Evolutionary conservation across 208 protist genomes (phyloP), one percentile per base, ranked within the genome.

Genomic region (Leishmania braziliensis): DNA sequence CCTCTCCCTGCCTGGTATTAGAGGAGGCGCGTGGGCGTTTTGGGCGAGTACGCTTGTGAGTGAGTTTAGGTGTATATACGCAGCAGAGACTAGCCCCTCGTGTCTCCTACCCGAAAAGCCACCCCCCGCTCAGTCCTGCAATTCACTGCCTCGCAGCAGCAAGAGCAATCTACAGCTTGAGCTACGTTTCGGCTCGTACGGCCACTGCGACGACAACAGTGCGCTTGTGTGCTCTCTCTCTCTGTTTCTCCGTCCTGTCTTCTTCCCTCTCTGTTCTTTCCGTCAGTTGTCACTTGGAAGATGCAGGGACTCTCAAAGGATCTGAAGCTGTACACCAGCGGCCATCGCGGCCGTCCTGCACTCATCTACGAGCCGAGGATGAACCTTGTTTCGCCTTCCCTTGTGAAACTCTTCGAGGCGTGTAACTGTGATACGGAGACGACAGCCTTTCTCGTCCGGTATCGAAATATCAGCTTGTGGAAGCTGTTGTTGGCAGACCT

Each of bases 361-460:
- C 79, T 94, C 6, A 84, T 73, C 33, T 96, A 96, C 79, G 51
- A 75, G 39, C 75, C 87, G 2, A 79, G 92, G 65, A 76, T 91
- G 53, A 58, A n/a, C n/a, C 18, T 75, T 54, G 53, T 96, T 26
- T 85, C 89, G 2, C 36, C 63, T 3, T 75, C 85, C 9, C 86
- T 94, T 29, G 53, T 85, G 56, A 68, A 77, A 3, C 84, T 74
- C 18, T 94, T 95, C 56, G 84, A 91, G 77, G 53, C 39, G 23
- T 78, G 84, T 72, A n/a, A 68, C 69, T 86, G 84, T 58, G 94
- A 97, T 75, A 77, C 70, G 10, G 94, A 93, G 65, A 95, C 94
- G 8, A 77, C 48, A 46, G 77, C 78, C 20, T 97, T 93, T 76
- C 78, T 97, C 29, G 58, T 75, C 60, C 39, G 77, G 2, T 87